phyloP scores from a whole-genome alignment of 2,329 filamentous ascomycete genomes.

The Ceratocystis smalleyi region DNA sequence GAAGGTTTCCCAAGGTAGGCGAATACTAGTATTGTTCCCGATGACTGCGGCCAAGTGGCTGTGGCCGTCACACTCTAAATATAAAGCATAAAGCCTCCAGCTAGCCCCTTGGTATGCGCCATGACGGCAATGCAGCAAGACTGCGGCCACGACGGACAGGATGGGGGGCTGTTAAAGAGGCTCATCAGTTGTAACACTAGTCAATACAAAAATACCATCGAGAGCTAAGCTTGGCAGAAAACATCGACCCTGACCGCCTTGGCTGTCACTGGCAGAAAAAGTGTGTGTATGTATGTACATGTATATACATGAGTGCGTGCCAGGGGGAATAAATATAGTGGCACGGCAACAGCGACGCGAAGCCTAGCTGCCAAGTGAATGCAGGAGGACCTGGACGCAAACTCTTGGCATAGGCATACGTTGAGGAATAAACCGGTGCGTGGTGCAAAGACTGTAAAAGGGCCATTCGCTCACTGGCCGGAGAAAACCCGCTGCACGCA shows the following conservation, averaged over 20 bases:
- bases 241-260: neutral
- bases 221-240: neutral
- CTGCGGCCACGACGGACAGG: neutral
- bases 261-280: neutral
- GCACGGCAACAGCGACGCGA: neutral
- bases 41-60: constrained; percentile 7
- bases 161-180: neutral
- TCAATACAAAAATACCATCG: neutral
- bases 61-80: constrained; percentile 1
- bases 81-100: neutral
- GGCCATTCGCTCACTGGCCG: neutral
- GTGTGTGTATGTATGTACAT: neutral
- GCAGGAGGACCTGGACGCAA: neutral
- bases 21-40: constrained; percentile 13
- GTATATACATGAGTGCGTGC: neutral
- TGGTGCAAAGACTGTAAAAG: neutral
- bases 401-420: neutral
- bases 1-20: constrained; percentile 9
- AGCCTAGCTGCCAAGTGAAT: neutral
- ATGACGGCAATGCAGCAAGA: neutral
- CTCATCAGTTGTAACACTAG: neutral
- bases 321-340: neutral
- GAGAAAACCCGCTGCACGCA: neutral
- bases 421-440: neutral
- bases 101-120: too few relatives aligned